A percentile compares a stretch with the other conserved stretches of the same genome.
phyloP scores from a whole-genome alignment of 2,329 filamentous ascomycete genomes.

The Trichocomaceae sp. region DNA sequence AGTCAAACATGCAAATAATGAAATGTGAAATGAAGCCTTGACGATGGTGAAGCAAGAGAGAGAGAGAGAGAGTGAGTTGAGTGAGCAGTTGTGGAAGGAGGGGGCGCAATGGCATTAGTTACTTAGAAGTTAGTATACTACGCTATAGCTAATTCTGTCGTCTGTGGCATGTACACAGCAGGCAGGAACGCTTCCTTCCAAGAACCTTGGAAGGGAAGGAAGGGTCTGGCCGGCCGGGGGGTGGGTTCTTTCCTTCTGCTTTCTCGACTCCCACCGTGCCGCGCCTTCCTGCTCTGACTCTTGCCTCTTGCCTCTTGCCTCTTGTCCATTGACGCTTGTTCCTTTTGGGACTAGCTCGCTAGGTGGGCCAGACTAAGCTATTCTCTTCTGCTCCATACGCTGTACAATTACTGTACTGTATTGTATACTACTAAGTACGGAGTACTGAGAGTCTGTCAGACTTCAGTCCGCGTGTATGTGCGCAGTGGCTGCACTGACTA shows the following conservation, averaged over 20 bases:
- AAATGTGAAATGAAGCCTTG: neutral
- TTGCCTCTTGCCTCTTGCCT: too few species aligned
- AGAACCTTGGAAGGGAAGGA: slow-evolving; percentile 7
- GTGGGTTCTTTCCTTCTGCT: neutral
- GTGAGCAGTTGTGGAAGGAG: neutral
- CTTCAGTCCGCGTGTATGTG: too few species aligned
- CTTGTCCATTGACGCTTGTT: neutral
- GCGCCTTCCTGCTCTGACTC: neutral
- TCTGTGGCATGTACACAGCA: neutral
- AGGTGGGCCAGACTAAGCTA: neutral
- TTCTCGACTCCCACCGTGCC: neutral
- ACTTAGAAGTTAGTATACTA: neutral
- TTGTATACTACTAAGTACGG: too few species aligned
- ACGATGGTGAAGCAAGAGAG: neutral
- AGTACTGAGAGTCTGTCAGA: too few species aligned
- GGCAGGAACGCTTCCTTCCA: neutral
- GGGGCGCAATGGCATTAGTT: neutral
- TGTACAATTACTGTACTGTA: neutral
- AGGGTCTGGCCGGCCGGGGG: slow-evolving; percentile 9
- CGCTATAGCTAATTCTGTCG: neutral
- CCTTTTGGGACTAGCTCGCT: neutral
- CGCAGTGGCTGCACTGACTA: neutral
- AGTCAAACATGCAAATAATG: slow-evolving; percentile 15
- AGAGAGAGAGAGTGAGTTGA: slow-evolving; percentile 9
- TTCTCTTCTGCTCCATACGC: neutral